phyloP scores from a whole-genome alignment of 345 rosid genomes.

The Gossypium mustelinum region DNA sequence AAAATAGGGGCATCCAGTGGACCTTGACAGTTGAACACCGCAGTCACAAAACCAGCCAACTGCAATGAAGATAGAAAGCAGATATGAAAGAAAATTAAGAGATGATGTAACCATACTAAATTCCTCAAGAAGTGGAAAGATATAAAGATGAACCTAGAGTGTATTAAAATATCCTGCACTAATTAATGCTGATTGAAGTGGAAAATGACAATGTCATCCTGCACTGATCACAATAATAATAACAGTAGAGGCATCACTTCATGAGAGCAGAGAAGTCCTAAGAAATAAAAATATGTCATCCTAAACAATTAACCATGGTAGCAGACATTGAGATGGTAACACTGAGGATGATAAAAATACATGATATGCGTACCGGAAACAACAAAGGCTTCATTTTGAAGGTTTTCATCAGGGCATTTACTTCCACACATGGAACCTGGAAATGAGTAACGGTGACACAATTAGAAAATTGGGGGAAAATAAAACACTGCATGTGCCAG shows the following conservation, averaged over 20 bases:
- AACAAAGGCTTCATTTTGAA: constrained; percentile 86
- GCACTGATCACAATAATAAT: constrained; percentile 2
- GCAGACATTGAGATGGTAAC: background rate
- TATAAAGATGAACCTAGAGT: background rate
- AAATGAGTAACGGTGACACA: constrained; percentile 15
- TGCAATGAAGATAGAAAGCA: constrained; percentile 39
- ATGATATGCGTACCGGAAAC: constrained; percentile 62
- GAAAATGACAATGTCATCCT: background rate
- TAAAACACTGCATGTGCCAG: constrained; percentile 14
- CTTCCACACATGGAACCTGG: constrained; percentile 90
- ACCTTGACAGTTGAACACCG: constrained; percentile 98
- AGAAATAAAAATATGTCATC: background rate
- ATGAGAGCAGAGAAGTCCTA: constrained; percentile 2
- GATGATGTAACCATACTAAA: constrained; percentile 10
- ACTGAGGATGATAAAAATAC: background rate
- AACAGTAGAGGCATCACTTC: background rate
- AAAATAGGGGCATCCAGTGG: constrained; percentile 93
- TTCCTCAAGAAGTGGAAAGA: background rate
- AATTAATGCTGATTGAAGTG: background rate
- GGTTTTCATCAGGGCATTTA: constrained; percentile 86
- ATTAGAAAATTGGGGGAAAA: background rate
- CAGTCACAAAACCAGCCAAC: constrained; percentile 97
- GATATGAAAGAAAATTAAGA: background rate
- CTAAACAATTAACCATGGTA: background rate
- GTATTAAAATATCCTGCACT: background rate